These are phyloP conservation scores for Monosporascus ibericus DNA, from an alignment of 2,329 filamentous ascomycete genomes.

Conservation along the genomic window DNA sequence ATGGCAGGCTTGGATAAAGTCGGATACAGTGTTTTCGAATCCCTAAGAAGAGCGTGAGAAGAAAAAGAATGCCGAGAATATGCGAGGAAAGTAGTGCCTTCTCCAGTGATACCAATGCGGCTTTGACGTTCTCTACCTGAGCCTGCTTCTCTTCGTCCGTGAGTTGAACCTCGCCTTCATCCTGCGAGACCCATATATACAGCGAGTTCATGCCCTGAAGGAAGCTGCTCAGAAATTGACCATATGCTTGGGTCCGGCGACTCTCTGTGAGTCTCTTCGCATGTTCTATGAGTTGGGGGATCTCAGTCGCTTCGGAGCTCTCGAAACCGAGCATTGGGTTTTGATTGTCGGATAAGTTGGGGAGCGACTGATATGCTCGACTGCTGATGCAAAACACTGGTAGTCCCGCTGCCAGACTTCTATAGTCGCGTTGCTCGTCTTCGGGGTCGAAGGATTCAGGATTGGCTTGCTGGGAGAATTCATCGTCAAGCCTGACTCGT, in stretches of 20 bases:
- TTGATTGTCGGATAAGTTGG: slow-evolving; percentile 38
- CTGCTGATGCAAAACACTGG: slow-evolving; percentile 60
- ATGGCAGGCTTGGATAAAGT: neutral
- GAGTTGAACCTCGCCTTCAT: neutral
- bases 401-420: slow-evolving; percentile 44
- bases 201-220: slow-evolving; percentile 32
- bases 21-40: neutral
- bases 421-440: slow-evolving; percentile 47
- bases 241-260: slow-evolving; percentile 29
- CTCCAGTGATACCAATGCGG: slow-evolving; percentile 2
- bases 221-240: slow-evolving; percentile 43
- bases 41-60: slow-evolving; percentile 2
- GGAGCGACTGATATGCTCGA: slow-evolving; percentile 53
- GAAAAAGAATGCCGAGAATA: neutral
- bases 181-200: slow-evolving; percentile 8
- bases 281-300: slow-evolving; percentile 51
- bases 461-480: slow-evolving; percentile 40
- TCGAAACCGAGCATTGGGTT: slow-evolving; percentile 44
- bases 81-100: slow-evolving; percentile 3
- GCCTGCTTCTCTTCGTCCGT: slow-evolving; percentile 27
- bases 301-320: slow-evolving; percentile 45
- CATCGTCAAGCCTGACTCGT: slow-evolving; percentile 41
- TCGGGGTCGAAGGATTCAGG: slow-evolving; percentile 47
- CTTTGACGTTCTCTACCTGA: slow-evolving; percentile 4
- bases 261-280: slow-evolving; percentile 48